Evolutionary conservation across 371 early-diverging fungal species (phyloP), one percentile per base, ranked within the genome.

Genomic region (Haplosporangium sp.): DNA sequence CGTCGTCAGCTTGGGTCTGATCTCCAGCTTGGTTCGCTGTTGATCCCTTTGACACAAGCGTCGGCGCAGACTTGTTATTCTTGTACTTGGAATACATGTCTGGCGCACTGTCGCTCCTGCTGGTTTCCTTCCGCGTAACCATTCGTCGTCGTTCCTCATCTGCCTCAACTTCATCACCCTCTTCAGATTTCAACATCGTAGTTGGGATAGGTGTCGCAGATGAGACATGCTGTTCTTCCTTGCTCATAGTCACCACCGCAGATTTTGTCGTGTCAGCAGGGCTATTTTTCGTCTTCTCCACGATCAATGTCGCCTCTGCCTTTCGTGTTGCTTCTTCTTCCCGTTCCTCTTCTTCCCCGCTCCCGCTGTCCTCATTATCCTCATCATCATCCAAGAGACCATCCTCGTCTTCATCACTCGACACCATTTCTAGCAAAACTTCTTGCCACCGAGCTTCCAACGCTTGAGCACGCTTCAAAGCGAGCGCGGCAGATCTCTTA

Each of bases 1-100:
- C 56, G 20, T 65, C 71, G 11, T 42, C 56, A 42, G 11, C 38
- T 14, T 42, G 45, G 12, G 51, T 40, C 6, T 56, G 2, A 6
- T 21, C 42, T 51, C 40, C 48, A 12, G 37, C 18, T 7, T 14
- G 18, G 6, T 20, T 42, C 36, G 41, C 55, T 10, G 38, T 55
- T 3, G 46, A 2, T 16, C 47, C 53, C 43, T 59, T 58, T 9
- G 66, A 40, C 37, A 53, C 46, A 11, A 29, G 41, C 45, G 29
- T 29, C 52, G 58, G 45, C 18, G 64, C 12, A 16, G 64, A 12
- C 50, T 60, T 64, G 47, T 43, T 64, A 45, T 59, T 47, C 48
- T 77, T 77, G 67, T 76, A 76, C 55, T 71, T 76, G 45, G 76
- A 76, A 23, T 67, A 76, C 60, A 66, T 76, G 40, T 76, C 67